Conservation (phyloP, 495 filamentous ascomycete genomes). For the Emericellopsis terricola region DNA sequence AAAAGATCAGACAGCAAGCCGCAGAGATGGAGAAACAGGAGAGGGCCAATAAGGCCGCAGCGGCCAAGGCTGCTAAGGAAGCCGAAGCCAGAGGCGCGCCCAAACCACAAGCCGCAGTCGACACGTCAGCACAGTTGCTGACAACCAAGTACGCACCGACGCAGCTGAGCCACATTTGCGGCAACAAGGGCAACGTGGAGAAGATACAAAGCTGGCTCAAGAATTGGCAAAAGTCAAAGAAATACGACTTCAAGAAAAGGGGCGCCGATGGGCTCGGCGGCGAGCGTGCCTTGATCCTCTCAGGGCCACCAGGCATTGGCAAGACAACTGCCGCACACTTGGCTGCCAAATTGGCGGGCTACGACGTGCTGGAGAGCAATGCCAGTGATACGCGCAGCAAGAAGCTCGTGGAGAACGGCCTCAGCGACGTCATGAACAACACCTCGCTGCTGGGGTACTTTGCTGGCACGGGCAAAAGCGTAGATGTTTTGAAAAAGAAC, state of each 20-base stretch:
- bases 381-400: slow-evolving; percentile 96
- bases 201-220: slow-evolving; percentile 75
- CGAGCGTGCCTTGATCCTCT: slow-evolving; percentile 74
- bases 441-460: slow-evolving; percentile 87
- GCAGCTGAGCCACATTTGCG: slow-evolving; percentile 71
- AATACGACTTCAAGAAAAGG: slow-evolving; percentile 53
- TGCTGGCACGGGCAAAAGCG: slow-evolving; percentile 62
- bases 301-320: slow-evolving; percentile 89
- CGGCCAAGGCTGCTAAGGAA: slow-evolving; percentile 26
- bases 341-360: slow-evolving; percentile 82
- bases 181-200: slow-evolving; percentile 83
- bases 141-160: slow-evolving; percentile 91
- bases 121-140: slow-evolving; percentile 52
- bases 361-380: slow-evolving; percentile 85
- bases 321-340: slow-evolving; percentile 97
- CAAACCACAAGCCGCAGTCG: slow-evolving; percentile 8
- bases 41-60: slow-evolving; percentile 31
- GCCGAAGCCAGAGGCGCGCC: slow-evolving; percentile 23
- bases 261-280: slow-evolving; percentile 67
- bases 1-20: slow-evolving; percentile 58
- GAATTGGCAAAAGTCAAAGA: slow-evolving; percentile 58
- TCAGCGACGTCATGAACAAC: slow-evolving; percentile 80
- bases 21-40: slow-evolving; percentile 61
- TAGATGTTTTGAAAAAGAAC: slow-evolving; percentile 70
- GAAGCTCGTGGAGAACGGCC: slow-evolving; percentile 76